phyloP scores from a whole-genome alignment of 805 yeast species.

The Saccharomyces jurei region DNA sequence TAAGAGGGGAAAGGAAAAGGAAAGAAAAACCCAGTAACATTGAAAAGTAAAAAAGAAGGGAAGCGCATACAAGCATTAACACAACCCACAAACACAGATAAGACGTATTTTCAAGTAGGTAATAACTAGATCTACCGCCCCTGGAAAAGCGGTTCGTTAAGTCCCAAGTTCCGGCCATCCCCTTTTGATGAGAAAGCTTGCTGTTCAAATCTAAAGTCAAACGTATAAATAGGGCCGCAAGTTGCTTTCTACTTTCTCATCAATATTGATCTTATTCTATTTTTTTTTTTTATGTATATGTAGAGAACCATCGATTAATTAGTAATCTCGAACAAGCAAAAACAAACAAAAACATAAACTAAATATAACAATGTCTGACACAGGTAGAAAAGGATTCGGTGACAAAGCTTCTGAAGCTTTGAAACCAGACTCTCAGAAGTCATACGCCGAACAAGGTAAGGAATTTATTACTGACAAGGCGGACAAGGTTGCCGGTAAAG shows the following conservation, averaged over 20 bases:
- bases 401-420: slow-evolving; percentile 60
- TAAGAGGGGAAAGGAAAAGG: not conserved
- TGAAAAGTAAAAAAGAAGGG: not conserved
- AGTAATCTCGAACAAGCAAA: slow-evolving; percentile 1
- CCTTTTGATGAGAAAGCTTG: not conserved
- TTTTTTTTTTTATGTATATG: not conserved
- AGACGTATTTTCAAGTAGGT: not conserved
- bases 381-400: slow-evolving; percentile 68
- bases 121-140: not conserved
- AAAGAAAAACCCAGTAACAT: not conserved
- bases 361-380: slow-evolving; percentile 34
- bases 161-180: not conserved
- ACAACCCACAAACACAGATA: not conserved
- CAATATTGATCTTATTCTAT: not conserved
- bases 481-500: slow-evolving; percentile 53
- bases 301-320: not conserved
- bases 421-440: slow-evolving; percentile 66
- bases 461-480: slow-evolving; percentile 59
- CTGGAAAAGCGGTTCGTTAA: not conserved
- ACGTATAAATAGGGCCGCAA: not conserved
- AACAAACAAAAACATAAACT: slow-evolving; percentile 6
- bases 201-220: not conserved
- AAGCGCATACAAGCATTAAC: not conserved
- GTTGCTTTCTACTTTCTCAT: not conserved
- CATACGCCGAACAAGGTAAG: slow-evolving; percentile 56